Evolutionary conservation across 768 basidiomycete genomes (phyloP), one percentile per base, ranked within the genome.

Genomic region (Bullera alba): DNA sequence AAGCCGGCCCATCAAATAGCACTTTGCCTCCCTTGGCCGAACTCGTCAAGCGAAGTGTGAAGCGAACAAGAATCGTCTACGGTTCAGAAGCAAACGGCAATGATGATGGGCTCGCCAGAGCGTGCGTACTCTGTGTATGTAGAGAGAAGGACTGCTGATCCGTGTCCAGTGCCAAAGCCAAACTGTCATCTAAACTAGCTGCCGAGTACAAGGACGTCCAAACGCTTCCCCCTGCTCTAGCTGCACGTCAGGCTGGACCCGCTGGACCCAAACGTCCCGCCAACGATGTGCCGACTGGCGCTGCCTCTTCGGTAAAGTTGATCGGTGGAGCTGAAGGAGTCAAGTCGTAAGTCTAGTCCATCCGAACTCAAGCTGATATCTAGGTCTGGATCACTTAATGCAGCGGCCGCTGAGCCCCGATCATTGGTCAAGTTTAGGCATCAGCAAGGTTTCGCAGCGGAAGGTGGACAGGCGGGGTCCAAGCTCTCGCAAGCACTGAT

Each of bases 171-270:
- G 58, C 66, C 58, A 69, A 71, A 45, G 48, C 67, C 37, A 70
- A 70, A 29, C 72, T 95, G 29, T 78, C 88, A 2, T 81, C 86
- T 42, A 95, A 95, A 77, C 84, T 96, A 26, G 79, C 83, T 28
- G 83, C 88, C 66, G 93, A 97, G 75, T 99, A 91, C 72, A 79
- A 80, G 41, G 82, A 95, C 69, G 86, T 79, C 67, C 87, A 85
- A 68, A 81, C 84, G 25, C 81, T 97, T 2, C 93, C 93, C 0
- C 73, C 87, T 2, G 81, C 86, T 1, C 75, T 96, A 28, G 74
- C 87, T 26, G 76, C 84, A 0, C 90, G 95, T 54, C 87, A 90
- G 66, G 83, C 82, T 0, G 78, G 83, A 0, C 82, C 88, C 2
- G 87, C 85, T 0, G 73, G 70, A 0, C 91, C 93, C 0, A 80